These are phyloP conservation scores for Tulasnella sp. DNA, from an alignment of 768 basidiomycete genomes.

Conservation along the genomic window DNA sequence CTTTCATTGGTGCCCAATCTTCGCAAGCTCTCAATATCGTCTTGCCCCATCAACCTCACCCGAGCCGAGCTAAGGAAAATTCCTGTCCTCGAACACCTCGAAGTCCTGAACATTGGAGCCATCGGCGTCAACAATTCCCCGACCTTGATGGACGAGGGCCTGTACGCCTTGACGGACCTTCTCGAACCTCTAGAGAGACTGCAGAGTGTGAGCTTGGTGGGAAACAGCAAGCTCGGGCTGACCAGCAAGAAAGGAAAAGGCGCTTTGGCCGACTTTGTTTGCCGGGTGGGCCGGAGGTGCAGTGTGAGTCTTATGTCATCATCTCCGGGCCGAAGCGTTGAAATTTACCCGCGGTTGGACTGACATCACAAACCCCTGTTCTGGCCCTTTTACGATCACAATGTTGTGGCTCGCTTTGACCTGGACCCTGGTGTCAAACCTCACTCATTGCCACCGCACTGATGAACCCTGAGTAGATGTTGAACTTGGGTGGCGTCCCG, in stretches of 20 bases:
- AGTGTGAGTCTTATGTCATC: conserved; percentile 31
- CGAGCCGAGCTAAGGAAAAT: conserved; percentile 32
- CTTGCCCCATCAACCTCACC: conserved; percentile 40
- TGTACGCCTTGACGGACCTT: conserved; percentile 33
- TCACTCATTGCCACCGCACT: conserved; percentile 3
- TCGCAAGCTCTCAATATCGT: conserved; percentile 45
- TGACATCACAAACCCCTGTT: not conserved
- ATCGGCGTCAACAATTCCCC: conserved; percentile 40
- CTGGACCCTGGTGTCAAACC: not conserved
- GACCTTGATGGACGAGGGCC: conserved; percentile 43
- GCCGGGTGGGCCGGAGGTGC: conserved; percentile 45
- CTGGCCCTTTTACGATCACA: not conserved
- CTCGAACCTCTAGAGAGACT: conserved; percentile 30
- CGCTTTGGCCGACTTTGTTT: conserved; percentile 37
- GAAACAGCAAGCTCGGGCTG: conserved; percentile 46
- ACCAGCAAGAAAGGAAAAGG: conserved; percentile 22
- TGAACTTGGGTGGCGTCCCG: conserved; percentile 48
- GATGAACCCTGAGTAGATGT: conserved; percentile 28
- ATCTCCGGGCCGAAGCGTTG: not conserved
- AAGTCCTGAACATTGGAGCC: conserved; percentile 45
- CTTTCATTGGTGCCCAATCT: conserved; percentile 21
- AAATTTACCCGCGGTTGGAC: not conserved
- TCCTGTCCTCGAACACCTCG: conserved; percentile 31
- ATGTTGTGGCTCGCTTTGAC: not conserved
- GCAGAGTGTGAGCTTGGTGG: conserved; percentile 48